Conservation (phyloP, 305 asterid species). For the Caryopteris hybrid region DNA sequence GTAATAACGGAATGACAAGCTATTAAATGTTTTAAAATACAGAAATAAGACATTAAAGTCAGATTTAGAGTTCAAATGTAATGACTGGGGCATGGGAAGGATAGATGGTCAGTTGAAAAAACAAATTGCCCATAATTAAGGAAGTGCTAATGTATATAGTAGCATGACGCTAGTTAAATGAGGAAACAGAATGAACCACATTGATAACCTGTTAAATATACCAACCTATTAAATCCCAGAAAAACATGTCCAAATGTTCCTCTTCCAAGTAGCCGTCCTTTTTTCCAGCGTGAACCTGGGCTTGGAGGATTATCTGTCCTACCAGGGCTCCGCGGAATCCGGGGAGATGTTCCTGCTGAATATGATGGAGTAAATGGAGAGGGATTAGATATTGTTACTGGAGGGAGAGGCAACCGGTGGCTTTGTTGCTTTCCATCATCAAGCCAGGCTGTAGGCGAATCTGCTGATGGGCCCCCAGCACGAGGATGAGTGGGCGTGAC, state of each 20-base stretch:
- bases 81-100: background rate
- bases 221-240: slow-evolving; percentile 62
- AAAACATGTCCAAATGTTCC: slow-evolving; percentile 80
- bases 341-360: slow-evolving; percentile 39
- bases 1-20: background rate
- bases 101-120: background rate
- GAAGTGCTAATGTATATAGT: background rate
- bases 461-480: slow-evolving; percentile 17
- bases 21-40: background rate
- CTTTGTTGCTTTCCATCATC: slow-evolving; percentile 44
- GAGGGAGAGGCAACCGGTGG: slow-evolving; percentile 57
- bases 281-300: slow-evolving; percentile 51
- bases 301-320: slow-evolving; percentile 33
- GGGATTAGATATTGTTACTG: slow-evolving; percentile 26
- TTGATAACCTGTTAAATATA: background rate
- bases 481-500: slow-evolving; percentile 67
- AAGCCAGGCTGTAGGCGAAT: slow-evolving; percentile 22
- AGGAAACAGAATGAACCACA: slow-evolving; percentile 11
- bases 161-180: slow-evolving; percentile 10
- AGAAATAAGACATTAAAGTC: background rate
- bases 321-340: slow-evolving; percentile 40
- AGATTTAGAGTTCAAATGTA: background rate
- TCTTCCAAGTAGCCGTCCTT: slow-evolving; percentile 66
- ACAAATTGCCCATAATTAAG: background rate
- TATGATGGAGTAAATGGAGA: slow-evolving; percentile 26